phyloP scores from a whole-genome alignment of 352 stramenopile genomes.

The Phytophthora hybrid region DNA sequence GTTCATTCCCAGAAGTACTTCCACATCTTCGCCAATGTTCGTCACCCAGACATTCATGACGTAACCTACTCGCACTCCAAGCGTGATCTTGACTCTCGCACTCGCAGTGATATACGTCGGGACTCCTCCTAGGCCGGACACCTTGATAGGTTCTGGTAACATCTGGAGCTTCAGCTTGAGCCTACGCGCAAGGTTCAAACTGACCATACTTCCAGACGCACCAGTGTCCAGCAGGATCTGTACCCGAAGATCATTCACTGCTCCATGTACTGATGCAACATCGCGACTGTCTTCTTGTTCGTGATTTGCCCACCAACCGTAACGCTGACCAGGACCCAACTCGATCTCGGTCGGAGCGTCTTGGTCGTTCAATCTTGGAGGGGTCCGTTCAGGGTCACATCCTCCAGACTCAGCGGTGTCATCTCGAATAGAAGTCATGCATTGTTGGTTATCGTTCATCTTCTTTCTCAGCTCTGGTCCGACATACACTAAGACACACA shows the following conservation, averaged over 20 bases:
- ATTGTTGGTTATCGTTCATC: too few relatives aligned
- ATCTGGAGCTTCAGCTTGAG: constrained; percentile 3
- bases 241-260: neutral
- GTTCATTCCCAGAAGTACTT: constrained; percentile 37
- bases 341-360: neutral
- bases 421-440: constrained; percentile 2
- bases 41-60: constrained; percentile 17
- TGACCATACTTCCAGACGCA: constrained; percentile 2
- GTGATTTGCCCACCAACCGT: constrained; percentile 4
- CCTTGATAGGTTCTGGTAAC: constrained; percentile 2
- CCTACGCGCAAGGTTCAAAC: constrained; percentile 7
- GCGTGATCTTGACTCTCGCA: neutral
- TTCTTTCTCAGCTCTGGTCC: too few relatives aligned
- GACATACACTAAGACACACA: too few relatives aligned
- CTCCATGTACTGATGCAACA: neutral
- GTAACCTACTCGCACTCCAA: neutral
- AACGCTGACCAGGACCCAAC: neutral
- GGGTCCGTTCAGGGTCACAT: neutral
- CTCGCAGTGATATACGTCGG: constrained; percentile 2
- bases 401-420: constrained; percentile 5
- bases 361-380: neutral
- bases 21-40: constrained; percentile 33
- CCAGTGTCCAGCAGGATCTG: neutral
- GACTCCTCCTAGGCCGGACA: neutral
- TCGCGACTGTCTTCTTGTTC: neutral